phyloP scores from a whole-genome alignment of 2,329 filamentous ascomycete genomes.

The Orbilia brochopaga region DNA sequence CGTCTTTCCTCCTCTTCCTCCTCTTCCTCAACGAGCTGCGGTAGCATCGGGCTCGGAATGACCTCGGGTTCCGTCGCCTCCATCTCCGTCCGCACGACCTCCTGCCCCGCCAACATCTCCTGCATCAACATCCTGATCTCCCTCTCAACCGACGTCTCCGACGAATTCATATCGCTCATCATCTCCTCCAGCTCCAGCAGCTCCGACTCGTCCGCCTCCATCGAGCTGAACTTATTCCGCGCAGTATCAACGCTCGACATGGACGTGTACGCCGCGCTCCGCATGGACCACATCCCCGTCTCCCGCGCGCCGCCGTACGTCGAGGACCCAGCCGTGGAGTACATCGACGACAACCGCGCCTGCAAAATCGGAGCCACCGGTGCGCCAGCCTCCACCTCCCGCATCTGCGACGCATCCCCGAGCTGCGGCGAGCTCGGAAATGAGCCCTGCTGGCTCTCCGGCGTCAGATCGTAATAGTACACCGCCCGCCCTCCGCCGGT shows the following conservation, averaged over 20 bases:
- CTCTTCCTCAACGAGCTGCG: slow-evolving; percentile 18
- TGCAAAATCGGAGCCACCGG: slow-evolving; percentile 40
- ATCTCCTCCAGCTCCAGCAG: slow-evolving; percentile 44
- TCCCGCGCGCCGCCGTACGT: slow-evolving; percentile 34
- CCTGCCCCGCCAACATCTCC: slow-evolving; percentile 42
- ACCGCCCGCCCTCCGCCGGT: slow-evolving; percentile 29
- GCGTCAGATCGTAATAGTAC: slow-evolving; percentile 43
- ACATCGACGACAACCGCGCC: slow-evolving; percentile 46
- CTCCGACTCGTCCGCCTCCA: slow-evolving; percentile 37
- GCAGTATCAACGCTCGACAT: slow-evolving; percentile 44
- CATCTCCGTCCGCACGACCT: slow-evolving; percentile 29
- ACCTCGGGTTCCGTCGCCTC: slow-evolving; percentile 19
- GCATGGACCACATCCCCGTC: slow-evolving; percentile 40
- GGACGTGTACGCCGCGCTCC: slow-evolving; percentile 37
- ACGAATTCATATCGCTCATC: slow-evolving; percentile 47
- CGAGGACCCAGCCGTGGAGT: slow-evolving; percentile 20
- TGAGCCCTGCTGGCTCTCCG: slow-evolving; percentile 45
- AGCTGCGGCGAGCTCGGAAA: slow-evolving; percentile 37
- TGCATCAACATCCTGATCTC: slow-evolving; percentile 46
- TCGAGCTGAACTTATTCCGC: slow-evolving; percentile 28
- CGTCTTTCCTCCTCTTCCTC: neutral
- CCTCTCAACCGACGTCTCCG: slow-evolving; percentile 32
- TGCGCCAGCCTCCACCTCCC: slow-evolving; percentile 22
- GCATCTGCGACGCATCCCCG: slow-evolving; percentile 43
- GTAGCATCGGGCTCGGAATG: slow-evolving; percentile 39